Evolutionary conservation across 768 basidiomycete species (phyloP), one percentile per base, ranked within the genome.

Genomic region (Saitozyma sp.): DNA sequence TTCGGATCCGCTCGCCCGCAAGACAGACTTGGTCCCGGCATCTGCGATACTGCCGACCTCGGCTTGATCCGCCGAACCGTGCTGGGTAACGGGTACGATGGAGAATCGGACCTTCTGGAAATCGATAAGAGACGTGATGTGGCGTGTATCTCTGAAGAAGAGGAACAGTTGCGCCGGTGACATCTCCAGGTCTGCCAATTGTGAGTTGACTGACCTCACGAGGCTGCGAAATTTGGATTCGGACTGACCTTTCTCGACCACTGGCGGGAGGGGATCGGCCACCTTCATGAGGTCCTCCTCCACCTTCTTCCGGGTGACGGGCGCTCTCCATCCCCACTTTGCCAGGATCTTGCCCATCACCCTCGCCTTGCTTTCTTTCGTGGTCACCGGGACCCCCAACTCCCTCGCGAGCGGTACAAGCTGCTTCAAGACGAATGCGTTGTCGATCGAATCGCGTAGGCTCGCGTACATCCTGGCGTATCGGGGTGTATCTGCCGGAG

Each of bases 151-250:
- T 17, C 59, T 8, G 9, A 68, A 19, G 14, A 68, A 40, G 37
- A 68, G 52, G 54, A 68, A 68, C 10, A 68, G 50, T 40, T 68
- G 59, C 9, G 63, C 59, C 10, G 59, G 16, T n/a, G 63, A 40
- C 48, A 68, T 29, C 4, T 58, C 56, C 39, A 61, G 58, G 20
- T 61, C 19, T 40, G 14, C 11, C 58, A 13, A 61, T 48, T 29
- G 41, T n/a, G 17, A 9, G n/a, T 58, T n/a, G 17, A 9, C 3
- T 58, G 16, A 29, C 16, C 17, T 48, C 40, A 48, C 9, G n/a
- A n/a, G n/a, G n/a, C n/a, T n/a, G n/a, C n/a, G n/a, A n/a, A n/a
- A n/a, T n/a, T n/a, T n/a, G 10, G 10, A 39, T 43, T 39, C 2
- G 38, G 17, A 43, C 62, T 63, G 9, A 63, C 62, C 56, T 50